phyloP scores from a whole-genome alignment of 495 filamentous ascomycete genomes.

The Xylaria acuta region DNA sequence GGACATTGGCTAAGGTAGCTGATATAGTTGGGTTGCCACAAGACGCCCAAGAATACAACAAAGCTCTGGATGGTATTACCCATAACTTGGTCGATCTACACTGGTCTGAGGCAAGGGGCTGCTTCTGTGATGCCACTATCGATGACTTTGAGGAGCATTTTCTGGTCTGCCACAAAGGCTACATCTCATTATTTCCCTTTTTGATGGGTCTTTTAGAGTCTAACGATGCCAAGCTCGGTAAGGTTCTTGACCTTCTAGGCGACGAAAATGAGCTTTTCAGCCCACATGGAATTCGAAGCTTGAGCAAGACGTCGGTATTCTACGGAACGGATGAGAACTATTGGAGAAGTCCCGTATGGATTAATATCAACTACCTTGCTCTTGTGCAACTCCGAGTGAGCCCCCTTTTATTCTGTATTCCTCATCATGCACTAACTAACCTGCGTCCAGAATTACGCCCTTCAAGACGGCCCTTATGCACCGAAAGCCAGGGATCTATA shows the following conservation, averaged over 20 bases:
- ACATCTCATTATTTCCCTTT: conserved; percentile 94
- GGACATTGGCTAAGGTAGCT: conserved; percentile 79
- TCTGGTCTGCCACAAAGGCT: conserved; percentile 95
- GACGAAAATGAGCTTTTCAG: conserved; percentile 89
- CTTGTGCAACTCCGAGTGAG: conserved; percentile 82
- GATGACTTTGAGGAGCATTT: conserved; percentile 92
- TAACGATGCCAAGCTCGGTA: conserved; percentile 73
- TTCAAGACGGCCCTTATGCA: conserved; percentile 69
- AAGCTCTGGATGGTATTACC: conserved; percentile 76
- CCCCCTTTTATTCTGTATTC: conserved; percentile 37
- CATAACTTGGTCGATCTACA: conserved; percentile 93
- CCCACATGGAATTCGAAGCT: conserved; percentile 80
- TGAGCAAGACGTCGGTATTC: conserved; percentile 81
- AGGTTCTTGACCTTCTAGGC: conserved; percentile 75
- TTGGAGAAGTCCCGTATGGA: conserved; percentile 95
- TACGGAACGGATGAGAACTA: conserved; percentile 96
- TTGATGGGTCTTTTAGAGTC: conserved; percentile 75
- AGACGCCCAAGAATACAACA: conserved; percentile 74
- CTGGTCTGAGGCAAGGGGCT: conserved; percentile 79
- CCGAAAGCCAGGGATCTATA: conserved; percentile 76
- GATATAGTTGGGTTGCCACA: conserved; percentile 71
- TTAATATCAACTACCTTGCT: conserved; percentile 95
- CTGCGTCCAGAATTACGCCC: conserved; percentile 57
- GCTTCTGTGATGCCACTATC: conserved; percentile 94
- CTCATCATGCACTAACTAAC: conserved; percentile 28